Percentiles rank a stretch among this genome's conserved stretches.
Evolutionary conservation across 73 alveolate genomes (phyloP).

Genomic region (Uronychia setigera): DNA sequence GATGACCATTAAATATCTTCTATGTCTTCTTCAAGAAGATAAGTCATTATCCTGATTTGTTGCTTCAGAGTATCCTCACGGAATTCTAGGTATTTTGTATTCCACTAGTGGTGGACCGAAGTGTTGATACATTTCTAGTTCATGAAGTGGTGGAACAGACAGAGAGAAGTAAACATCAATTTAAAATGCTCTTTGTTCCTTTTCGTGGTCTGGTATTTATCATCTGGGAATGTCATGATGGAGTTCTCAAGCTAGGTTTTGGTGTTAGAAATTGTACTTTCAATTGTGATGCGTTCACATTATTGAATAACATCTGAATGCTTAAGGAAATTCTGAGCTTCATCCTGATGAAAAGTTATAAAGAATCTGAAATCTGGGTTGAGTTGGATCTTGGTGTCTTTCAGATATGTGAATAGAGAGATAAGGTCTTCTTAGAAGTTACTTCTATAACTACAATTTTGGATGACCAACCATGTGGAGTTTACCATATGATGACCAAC

Average conservation of each 20-base stretch:
- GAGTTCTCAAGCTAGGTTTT: constrained; percentile 75
- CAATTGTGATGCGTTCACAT: constrained; percentile 97
- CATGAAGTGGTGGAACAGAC: constrained; percentile 97
- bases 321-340: no score
- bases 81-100: constrained; percentile 95
- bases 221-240: constrained; percentile 55
- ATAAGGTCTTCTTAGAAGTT: constrained; percentile 70
- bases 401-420: no score
- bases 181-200: constrained; percentile 79
- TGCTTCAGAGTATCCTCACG: constrained; percentile 95
- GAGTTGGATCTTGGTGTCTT: no score
- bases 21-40: constrained; percentile 83
- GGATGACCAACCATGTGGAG: constrained; percentile 96
- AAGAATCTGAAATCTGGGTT: constrained; percentile 97
- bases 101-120: constrained; percentile 97
- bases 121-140: constrained; percentile 97
- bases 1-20: constrained; percentile 96
- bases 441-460: constrained; percentile 95
- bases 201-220: constrained; percentile 16
- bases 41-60: constrained; percentile 82
- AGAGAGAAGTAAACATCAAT: constrained; percentile 95
- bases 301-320: constrained; percentile 99
- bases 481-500: constrained; percentile 60
- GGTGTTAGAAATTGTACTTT: constrained; percentile 93
- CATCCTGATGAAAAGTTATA: constrained; percentile 97